These are phyloP conservation scores for Voacanga thouarsii DNA, from an alignment of 257 asterid species.

Conservation along the genomic window DNA sequence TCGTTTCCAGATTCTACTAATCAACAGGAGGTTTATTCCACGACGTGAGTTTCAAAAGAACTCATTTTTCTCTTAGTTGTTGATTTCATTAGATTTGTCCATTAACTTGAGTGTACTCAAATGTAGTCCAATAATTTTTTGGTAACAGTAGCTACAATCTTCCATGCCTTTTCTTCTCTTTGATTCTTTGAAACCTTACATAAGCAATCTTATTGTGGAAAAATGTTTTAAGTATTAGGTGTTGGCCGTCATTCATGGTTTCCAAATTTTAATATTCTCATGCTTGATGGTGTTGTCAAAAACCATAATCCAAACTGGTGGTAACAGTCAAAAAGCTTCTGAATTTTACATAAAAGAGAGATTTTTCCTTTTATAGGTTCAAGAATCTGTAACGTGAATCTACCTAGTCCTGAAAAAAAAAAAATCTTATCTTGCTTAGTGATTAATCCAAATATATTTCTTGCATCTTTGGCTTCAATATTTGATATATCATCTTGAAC, in stretches of 20 bases:
- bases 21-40: conserved; percentile 54
- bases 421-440: background rate
- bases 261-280: background rate
- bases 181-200: background rate
- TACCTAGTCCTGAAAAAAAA: background rate
- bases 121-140: background rate
- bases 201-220: background rate
- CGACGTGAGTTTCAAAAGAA: conserved; percentile 42
- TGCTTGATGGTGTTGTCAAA: background rate
- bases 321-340: background rate
- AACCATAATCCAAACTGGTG: background rate
- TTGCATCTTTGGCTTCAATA: background rate
- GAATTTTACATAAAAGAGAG: background rate
- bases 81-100: background rate
- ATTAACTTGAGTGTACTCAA: background rate
- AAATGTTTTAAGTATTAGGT: background rate
- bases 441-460: background rate
- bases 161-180: background rate
- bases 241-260: background rate
- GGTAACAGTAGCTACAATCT: background rate
- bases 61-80: background rate
- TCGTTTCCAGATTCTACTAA: conserved; percentile 54
- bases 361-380: background rate
- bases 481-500: background rate
- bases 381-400: background rate